Evolutionary conservation across 2,329 filamentous ascomycete genomes (phyloP), one percentile per base, ranked within the genome.

Genomic region (Pseudopithomyces maydicus): DNA sequence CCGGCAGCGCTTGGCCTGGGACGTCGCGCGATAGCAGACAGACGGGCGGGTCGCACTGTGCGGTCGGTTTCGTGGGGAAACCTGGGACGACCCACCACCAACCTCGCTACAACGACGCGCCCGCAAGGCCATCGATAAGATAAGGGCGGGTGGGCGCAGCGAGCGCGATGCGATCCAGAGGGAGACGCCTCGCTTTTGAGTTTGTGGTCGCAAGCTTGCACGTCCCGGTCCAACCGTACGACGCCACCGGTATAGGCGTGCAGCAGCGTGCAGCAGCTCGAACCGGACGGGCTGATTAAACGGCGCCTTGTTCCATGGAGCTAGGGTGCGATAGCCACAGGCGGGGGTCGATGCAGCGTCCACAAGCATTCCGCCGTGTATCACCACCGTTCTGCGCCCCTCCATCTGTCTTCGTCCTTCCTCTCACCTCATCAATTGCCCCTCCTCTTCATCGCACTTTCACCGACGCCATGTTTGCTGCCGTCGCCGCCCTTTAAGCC

Each of bases 361-460:
- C 65, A 69, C 67, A 63, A 29, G 56, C 71, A 68, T 67, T 70
- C 69, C 66, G 59, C 56, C 52, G 56, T 67, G 68, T 68, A 64
- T 68, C 63, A 73, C 69, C 64, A 68, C 64, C 52, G 23, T 43
- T 33, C 29, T 38, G 20, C 29, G 39, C 61, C 61, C 63, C 56
- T 63, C 61, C 54, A 47, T 65, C 55, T 57, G 55, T 58, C 55
- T 55, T 33, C 26, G 36, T 38, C 50, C 56, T 57, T 63, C 58
- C 59, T 59, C 54, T 47, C 20, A n/a, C 32, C 32, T 62, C 54
- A 61, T 57, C 54, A 56, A 29, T 29, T 41, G 36, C 29, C 57
- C 41, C 38, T 39, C 48, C 56, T 58, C 48, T n/a, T 33, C 53
- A 52, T 54, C 20, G 55, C 49, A 32, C 22, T 43, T 48, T 32